Evolutionary conservation across 148 eudicot species (phyloP).

Genomic region (Heliosperma pusillum): DNA sequence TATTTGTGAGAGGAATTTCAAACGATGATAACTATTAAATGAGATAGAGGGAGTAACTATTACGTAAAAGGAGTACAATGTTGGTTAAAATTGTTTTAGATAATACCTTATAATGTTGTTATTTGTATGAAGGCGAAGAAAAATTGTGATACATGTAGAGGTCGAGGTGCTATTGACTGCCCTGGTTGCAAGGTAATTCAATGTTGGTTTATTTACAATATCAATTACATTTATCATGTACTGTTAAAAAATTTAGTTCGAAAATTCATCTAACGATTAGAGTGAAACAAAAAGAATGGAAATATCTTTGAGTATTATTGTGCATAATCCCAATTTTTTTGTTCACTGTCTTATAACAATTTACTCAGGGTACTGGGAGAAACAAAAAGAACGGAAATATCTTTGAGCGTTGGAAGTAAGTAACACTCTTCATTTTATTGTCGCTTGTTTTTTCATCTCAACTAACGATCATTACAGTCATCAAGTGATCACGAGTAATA

Average conservation of each 20-base stretch:
- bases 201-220: neutral
- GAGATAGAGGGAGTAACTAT: too few relatives aligned
- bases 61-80: too few relatives aligned
- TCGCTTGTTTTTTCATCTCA: neutral
- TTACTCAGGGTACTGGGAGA: conserved; percentile 73
- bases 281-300: too few relatives aligned
- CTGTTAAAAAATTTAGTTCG: too few relatives aligned
- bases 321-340: neutral
- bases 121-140: conserved; percentile 39
- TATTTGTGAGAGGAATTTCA: too few relatives aligned
- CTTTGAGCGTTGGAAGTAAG: conserved; percentile 96
- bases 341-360: neutral
- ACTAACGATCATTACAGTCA: neutral
- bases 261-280: too few relatives aligned
- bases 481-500: neutral
- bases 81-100: too few relatives aligned
- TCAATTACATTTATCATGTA: too few relatives aligned
- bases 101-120: neutral
- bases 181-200: conserved; percentile 78
- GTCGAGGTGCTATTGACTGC: conserved; percentile 82
- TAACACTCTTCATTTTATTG: neutral
- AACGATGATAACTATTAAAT: too few relatives aligned
- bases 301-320: neutral
- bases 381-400: conserved; percentile 97
- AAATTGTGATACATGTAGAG: conserved; percentile 62